Conservation (phyloP, 2,329 filamentous ascomycete genomes). For the Diplodia intermedia region DNA sequence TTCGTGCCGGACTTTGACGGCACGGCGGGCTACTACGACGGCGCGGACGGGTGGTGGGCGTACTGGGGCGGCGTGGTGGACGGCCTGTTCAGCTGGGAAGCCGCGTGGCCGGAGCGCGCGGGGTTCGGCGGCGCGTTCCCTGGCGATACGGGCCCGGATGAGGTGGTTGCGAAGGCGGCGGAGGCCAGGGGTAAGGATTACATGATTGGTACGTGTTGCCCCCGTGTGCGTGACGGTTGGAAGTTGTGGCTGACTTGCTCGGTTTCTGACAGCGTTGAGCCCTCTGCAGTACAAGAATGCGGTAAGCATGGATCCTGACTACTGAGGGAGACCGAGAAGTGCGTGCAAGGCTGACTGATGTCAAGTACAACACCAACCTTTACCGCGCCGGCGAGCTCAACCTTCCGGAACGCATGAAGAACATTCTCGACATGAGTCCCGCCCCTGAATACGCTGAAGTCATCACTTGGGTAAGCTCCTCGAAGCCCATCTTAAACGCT, state of each 20-base stretch:
- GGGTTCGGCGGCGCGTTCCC: conserved; percentile 34
- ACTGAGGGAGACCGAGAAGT: too few relatives aligned
- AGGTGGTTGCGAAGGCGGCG: conserved; percentile 38
- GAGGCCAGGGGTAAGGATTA: conserved; percentile 43
- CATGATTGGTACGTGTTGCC: conserved; percentile 43
- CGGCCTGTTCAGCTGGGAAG: conserved; percentile 51
- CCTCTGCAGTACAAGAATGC: conserved; percentile 46
- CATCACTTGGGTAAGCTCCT: conserved; percentile 41
- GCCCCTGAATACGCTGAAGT: conserved; percentile 46
- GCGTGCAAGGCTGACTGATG: not conserved
- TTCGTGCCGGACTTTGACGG: conserved; percentile 44
- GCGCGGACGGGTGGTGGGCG: conserved; percentile 40
- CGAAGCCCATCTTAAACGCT: not conserved
- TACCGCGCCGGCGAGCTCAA: conserved; percentile 48
- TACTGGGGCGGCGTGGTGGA: conserved; percentile 45
- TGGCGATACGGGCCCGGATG: conserved; percentile 40
- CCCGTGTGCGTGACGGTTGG: conserved; percentile 1
- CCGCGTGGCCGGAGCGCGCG: conserved; percentile 43
- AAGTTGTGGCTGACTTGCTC: not conserved
- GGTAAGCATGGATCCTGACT: not conserved
- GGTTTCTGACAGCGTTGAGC: not conserved
- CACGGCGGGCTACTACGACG: conserved; percentile 44
- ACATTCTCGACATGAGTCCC: conserved; percentile 43
- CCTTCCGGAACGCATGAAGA: conserved; percentile 46
- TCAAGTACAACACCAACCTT: conserved; percentile 40